These are phyloP conservation scores for Tolypocladium tropicale DNA, from an alignment of 2,329 filamentous ascomycete species.

Conservation along the genomic window DNA sequence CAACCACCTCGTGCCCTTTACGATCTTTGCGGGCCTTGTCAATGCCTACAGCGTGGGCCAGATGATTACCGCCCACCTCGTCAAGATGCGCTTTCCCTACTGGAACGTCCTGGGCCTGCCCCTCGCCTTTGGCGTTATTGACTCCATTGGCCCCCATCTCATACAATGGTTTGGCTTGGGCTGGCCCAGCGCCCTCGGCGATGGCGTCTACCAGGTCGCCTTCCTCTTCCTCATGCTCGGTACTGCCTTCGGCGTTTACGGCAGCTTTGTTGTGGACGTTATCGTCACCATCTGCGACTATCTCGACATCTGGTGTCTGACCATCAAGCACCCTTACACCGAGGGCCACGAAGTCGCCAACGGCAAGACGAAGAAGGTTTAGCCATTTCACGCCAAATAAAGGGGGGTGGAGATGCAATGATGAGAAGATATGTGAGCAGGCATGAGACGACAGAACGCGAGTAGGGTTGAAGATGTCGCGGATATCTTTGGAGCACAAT, in stretches of 20 bases:
- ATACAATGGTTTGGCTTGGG: constrained; percentile 50
- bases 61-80: constrained; percentile 91
- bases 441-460: background rate
- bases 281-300: constrained; percentile 98
- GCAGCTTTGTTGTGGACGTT: constrained; percentile 93
- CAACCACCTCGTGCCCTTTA: constrained; percentile 79
- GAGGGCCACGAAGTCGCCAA: constrained; percentile 25
- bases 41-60: constrained; percentile 94
- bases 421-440: background rate
- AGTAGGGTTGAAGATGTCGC: background rate
- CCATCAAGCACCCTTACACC: constrained; percentile 74
- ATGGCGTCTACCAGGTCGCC: constrained; percentile 76
- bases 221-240: constrained; percentile 87
- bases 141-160: constrained; percentile 65
- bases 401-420: background rate
- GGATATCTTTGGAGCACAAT: too few relatives aligned
- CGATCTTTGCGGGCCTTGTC: constrained; percentile 76
- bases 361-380: constrained; percentile 28
- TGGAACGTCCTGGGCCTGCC: constrained; percentile 77
- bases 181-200: constrained; percentile 68
- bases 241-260: constrained; percentile 80
- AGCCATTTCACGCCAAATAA: background rate
- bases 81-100: constrained; percentile 81
- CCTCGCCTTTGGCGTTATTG: constrained; percentile 66
- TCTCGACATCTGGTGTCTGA: constrained; percentile 95